These are phyloP conservation scores for Salvia sclarea DNA, from an alignment of 305 asterid species.

Conservation along the genomic window DNA sequence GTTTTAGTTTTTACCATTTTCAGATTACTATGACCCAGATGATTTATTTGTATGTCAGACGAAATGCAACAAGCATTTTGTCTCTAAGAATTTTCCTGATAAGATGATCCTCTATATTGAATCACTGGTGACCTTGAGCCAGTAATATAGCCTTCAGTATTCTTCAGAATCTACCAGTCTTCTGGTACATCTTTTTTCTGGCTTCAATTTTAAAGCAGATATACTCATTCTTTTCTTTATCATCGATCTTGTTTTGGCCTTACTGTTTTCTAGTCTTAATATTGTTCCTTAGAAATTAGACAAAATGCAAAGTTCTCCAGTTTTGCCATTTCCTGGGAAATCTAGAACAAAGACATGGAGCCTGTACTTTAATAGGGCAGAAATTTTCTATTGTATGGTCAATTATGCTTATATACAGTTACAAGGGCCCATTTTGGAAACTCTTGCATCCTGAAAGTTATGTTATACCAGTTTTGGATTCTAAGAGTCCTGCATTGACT, in stretches of 20 bases:
- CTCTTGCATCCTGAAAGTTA: constrained; percentile 12
- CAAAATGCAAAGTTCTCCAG: constrained; percentile 18
- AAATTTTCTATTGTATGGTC: constrained; percentile 16
- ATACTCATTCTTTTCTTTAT: background rate
- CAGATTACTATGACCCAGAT: background rate
- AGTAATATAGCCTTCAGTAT: constrained; percentile 8
- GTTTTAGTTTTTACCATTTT: constrained; percentile 10
- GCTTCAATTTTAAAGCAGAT: background rate
- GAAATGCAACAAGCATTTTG: background rate
- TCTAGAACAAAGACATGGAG: background rate
- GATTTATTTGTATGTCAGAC: background rate
- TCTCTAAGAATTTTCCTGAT: constrained; percentile 4
- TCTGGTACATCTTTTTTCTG: background rate
- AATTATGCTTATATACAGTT: background rate
- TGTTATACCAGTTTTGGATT: constrained; percentile 24
- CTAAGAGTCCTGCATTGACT: constrained; percentile 8
- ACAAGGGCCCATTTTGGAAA: background rate
- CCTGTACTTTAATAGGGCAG: background rate
- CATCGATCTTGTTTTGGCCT: constrained; percentile 3
- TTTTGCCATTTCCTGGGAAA: background rate
- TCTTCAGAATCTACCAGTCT: constrained; percentile 4
- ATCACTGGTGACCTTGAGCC: background rate
- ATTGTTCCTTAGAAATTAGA: constrained; percentile 11
- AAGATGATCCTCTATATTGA: background rate
- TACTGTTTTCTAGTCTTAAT: background rate